A percentile compares a stretch with the other conserved stretches of the same genome.
Evolutionary conservation across 768 basidiomycete genomes (phyloP).

Genomic region (Dendrothele bispora): DNA sequence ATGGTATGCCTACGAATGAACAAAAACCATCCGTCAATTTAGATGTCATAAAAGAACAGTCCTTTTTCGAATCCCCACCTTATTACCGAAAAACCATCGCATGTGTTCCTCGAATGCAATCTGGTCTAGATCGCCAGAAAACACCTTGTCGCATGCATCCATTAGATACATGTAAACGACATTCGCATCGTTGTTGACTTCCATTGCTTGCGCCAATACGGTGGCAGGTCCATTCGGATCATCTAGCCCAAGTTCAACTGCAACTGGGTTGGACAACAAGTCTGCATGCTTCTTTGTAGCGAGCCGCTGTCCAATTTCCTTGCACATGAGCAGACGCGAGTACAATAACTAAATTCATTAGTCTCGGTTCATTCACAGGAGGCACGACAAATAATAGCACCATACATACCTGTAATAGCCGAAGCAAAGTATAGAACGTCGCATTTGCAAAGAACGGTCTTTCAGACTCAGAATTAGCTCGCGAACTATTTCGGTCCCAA

Average conservation of each 20-base stretch:
- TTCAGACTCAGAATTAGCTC: constrained; percentile 1
- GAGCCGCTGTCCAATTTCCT: constrained; percentile 72
- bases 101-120: constrained; percentile 93
- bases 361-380: constrained; percentile 10
- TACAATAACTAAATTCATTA: constrained; percentile 70
- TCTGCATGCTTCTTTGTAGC: constrained; percentile 67
- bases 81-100: constrained; percentile 91
- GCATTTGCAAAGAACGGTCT: constrained; percentile 88
- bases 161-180: constrained; percentile 88
- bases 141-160: constrained; percentile 89
- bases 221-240: constrained; percentile 78
- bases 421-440: constrained; percentile 86
- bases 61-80: constrained; percentile 47
- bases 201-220: constrained; percentile 66
- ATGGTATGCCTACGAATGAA: constrained; percentile 73
- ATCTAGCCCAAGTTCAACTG: constrained; percentile 81
- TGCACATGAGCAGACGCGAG: constrained; percentile 83
- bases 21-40: constrained; percentile 3
- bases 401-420: constrained; percentile 75
- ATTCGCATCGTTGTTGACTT: constrained; percentile 58
- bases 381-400: constrained; percentile 11
- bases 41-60: not conserved
- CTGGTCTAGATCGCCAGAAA: constrained; percentile 91
- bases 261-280: constrained; percentile 75
- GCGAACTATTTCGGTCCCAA: too few species aligned